These are phyloP conservation scores for Suhomyces kilbournensis DNA, from an alignment of 805 yeast genomes.

Conservation along the genomic window DNA sequence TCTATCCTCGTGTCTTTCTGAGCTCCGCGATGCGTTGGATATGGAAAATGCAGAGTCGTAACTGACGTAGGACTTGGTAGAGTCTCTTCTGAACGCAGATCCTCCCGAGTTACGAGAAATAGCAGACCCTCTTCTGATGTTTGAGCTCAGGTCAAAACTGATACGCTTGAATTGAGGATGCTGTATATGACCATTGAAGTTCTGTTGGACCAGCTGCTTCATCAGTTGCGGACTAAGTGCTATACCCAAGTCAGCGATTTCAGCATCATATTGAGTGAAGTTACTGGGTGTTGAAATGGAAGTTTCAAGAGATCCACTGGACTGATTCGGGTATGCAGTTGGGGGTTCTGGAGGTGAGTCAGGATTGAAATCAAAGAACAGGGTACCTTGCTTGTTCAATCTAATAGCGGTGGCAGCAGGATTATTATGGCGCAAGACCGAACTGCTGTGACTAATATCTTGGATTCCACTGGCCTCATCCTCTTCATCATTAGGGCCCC, in stretches of 20 bases:
- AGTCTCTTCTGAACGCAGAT: conserved; percentile 33
- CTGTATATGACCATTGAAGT: not conserved
- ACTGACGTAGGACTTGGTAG: conserved; percentile 52
- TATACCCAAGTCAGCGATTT: conserved; percentile 42
- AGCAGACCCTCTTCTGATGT: conserved; percentile 15
- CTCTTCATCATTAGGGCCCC: conserved; percentile 3
- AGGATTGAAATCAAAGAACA: conserved; percentile 21
- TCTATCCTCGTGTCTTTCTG: conserved; percentile 12
- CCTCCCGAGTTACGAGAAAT: conserved; percentile 24
- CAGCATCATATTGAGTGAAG: conserved; percentile 37
- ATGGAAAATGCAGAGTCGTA: conserved; percentile 57
- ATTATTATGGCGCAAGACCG: not conserved
- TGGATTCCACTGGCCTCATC: not conserved
- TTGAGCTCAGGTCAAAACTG: conserved; percentile 21
- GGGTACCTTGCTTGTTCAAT: conserved; percentile 16
- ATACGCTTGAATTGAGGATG: conserved; percentile 15
- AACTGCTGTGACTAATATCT: not conserved
- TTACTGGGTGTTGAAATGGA: conserved; percentile 37
- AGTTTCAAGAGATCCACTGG: conserved; percentile 12
- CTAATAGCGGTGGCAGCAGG: not conserved
- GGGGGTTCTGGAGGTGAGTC: conserved; percentile 7
- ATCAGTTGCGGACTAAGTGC: conserved; percentile 38
- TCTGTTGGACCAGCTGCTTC: conserved; percentile 14
- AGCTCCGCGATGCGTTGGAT: conserved; percentile 16
- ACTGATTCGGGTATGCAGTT: conserved; percentile 4